phyloP scores from a whole-genome alignment of 2,329 filamentous ascomycete genomes.

The Epichloe glyceriae region DNA sequence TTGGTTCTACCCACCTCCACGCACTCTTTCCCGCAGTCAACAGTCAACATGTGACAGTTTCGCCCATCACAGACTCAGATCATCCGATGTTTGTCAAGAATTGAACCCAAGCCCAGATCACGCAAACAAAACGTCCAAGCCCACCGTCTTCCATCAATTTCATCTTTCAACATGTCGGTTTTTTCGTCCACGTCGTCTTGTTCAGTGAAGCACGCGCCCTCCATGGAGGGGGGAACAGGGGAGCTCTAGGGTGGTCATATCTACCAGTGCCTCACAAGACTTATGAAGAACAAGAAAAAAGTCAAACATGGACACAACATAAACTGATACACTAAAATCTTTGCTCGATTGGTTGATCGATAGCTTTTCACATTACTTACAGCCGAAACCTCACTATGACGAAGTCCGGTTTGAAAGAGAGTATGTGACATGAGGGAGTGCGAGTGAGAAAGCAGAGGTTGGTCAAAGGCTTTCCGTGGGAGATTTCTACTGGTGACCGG shows the following conservation, averaged over 20 bases:
- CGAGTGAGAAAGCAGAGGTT: slow-evolving; percentile 21
- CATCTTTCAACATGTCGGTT: neutral
- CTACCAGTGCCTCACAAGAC: slow-evolving; percentile 15
- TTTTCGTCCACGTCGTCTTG: neutral
- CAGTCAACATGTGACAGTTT: neutral
- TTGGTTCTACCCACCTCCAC: neutral
- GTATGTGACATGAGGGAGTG: slow-evolving; percentile 27
- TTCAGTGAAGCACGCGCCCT: neutral
- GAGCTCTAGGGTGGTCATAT: slow-evolving; percentile 1
- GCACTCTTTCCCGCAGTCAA: neutral
- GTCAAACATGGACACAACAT: slow-evolving; percentile 18
- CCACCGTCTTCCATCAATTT: neutral
- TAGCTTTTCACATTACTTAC: slow-evolving; percentile 46
- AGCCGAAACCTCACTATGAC: slow-evolving; percentile 39
- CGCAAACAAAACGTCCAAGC: neutral
- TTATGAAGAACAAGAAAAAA: slow-evolving; percentile 8
- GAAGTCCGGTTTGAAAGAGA: slow-evolving; percentile 25
- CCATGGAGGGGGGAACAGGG: neutral
- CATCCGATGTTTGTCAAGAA: neutral
- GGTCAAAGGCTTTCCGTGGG: slow-evolving; percentile 20
- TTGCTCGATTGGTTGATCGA: slow-evolving; percentile 38
- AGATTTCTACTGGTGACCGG: slow-evolving; percentile 48
- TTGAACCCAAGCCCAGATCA: neutral
- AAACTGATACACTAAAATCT: slow-evolving; percentile 32
- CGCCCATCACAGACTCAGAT: neutral